These are phyloP conservation scores for Chalciporus sp. DNA, from an alignment of 1,284 basidiomycete species.

Conservation along the genomic window DNA sequence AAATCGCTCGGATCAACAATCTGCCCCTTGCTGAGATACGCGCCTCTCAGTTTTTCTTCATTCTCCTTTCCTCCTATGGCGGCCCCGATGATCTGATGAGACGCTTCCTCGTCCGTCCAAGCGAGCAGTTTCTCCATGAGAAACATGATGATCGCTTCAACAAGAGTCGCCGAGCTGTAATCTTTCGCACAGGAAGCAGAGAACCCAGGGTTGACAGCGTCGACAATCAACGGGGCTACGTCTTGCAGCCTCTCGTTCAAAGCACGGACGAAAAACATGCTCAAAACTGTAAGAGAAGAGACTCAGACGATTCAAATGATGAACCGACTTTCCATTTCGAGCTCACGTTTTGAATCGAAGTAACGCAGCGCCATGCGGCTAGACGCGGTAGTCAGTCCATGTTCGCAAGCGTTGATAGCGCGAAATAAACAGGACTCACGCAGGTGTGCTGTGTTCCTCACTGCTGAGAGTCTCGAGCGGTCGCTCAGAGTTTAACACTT, in stretches of 20 bases:
- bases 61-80: constrained; percentile 19
- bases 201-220: constrained; percentile 46
- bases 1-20: constrained; percentile 44
- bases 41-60: constrained; percentile 38
- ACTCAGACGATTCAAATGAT: too few species aligned
- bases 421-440: too few species aligned
- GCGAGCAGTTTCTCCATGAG: constrained; percentile 8
- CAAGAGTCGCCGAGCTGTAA: too few species aligned
- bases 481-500: constrained; percentile 26
- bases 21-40: constrained; percentile 32
- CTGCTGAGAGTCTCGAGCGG: constrained; percentile 34
- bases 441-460: constrained; percentile 21
- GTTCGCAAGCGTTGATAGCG: too few species aligned
- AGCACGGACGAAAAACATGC: too few species aligned
- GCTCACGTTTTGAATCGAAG: too few species aligned
- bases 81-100: constrained; percentile 32
- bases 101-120: constrained; percentile 29
- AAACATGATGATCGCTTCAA: neutral
- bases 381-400: too few species aligned
- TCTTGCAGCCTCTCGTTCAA: too few species aligned
- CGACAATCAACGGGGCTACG: too few species aligned
- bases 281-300: too few species aligned
- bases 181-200: constrained; percentile 44
- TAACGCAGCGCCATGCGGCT: too few species aligned
- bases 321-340: too few species aligned